Conservation (phyloP, 208 protist species). For the Trichomonas gallinae region DNA sequence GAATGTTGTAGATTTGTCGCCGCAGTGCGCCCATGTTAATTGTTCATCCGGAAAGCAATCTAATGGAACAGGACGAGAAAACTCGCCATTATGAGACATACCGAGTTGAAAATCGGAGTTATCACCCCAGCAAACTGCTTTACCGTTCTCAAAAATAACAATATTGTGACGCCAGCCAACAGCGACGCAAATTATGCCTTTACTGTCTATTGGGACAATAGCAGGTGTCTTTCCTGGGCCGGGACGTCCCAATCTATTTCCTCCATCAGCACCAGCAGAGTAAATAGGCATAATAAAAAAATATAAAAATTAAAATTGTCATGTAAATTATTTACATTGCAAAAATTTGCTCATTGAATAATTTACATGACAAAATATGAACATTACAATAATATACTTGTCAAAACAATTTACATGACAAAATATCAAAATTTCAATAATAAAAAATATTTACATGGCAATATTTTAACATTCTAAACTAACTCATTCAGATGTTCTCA, state of each 20-base stretch:
- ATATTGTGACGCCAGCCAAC: not conserved
- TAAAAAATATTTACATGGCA: no score
- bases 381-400: no score
- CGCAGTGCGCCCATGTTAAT: not conserved
- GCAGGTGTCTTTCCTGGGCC: not conserved
- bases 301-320: no score
- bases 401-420: no score
- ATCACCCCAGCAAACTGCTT: not conserved
- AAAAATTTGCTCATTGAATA: no score
- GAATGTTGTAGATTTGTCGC: not conserved
- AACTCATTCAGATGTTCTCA: no score
- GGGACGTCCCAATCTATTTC: not conserved
- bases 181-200: not conserved
- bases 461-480: no score
- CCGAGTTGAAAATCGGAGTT: not conserved
- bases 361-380: no score
- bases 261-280: not conserved
- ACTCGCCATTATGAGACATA: not conserved
- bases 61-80: not conserved
- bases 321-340: no score
- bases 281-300: not conserved
- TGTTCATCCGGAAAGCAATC: not conserved
- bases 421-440: no score
- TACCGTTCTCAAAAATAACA: not conserved
- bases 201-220: not conserved